phyloP scores from a whole-genome alignment of 2,329 filamentous ascomycete species.

The Basipetospora chlamydospora region DNA sequence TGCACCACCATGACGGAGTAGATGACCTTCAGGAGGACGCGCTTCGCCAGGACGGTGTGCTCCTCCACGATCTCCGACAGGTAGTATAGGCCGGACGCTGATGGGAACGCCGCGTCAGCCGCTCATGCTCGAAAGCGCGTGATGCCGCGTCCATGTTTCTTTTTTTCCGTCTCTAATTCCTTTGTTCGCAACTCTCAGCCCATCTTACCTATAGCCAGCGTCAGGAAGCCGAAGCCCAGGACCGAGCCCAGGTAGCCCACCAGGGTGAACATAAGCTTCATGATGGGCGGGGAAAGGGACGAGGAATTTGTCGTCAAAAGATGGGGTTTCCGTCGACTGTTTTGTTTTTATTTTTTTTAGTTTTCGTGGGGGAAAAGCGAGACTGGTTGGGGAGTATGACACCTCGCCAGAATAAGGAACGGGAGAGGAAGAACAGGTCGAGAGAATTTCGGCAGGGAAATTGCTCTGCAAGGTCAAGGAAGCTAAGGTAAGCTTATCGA shows the following conservation, averaged over 20 bases:
- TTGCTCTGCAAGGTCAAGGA: too few species aligned
- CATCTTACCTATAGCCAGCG: slow-evolving; percentile 68
- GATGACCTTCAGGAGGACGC: slow-evolving; percentile 71
- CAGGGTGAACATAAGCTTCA: slow-evolving; percentile 91
- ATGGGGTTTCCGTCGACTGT: too few species aligned
- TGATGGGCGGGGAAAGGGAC: slow-evolving; percentile 16
- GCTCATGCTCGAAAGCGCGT: not conserved
- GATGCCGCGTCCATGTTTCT: too few species aligned
- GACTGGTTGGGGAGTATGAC: too few species aligned
- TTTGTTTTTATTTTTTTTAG: too few species aligned
- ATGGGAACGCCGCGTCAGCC: not conserved
- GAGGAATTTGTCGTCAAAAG: too few species aligned
- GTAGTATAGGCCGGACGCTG: slow-evolving; percentile 95
- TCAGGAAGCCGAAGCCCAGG: slow-evolving; percentile 85
- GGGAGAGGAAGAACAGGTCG: too few species aligned
- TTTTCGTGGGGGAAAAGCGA: too few species aligned
- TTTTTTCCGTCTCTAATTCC: too few species aligned
- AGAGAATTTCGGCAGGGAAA: too few species aligned
- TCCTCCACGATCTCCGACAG: slow-evolving; percentile 96
- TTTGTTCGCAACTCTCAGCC: not conserved
- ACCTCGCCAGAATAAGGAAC: too few species aligned
- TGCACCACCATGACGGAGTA: slow-evolving; percentile 68
- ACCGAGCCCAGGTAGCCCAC: slow-evolving; percentile 79
- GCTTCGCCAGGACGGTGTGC: slow-evolving; percentile 85
- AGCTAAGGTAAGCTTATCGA: too few species aligned